Evolutionary conservation across 2,329 filamentous ascomycete genomes (phyloP).

Genomic region (Stachybotrys elegans): DNA sequence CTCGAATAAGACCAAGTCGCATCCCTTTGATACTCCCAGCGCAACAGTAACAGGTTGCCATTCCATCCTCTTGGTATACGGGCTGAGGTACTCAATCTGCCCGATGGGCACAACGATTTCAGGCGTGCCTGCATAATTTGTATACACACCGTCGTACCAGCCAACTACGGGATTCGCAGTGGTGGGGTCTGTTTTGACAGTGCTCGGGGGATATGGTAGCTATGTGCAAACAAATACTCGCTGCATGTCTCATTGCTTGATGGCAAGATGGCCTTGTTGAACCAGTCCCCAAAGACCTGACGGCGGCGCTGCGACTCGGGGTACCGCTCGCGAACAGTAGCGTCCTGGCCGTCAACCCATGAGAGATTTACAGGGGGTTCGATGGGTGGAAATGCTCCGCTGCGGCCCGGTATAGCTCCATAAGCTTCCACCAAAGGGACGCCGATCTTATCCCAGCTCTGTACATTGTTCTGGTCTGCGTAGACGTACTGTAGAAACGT

Average conservation of each 20-base stretch:
- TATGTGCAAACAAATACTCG: not conserved
- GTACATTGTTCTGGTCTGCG: not conserved
- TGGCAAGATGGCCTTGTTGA: not conserved
- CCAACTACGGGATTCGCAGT: not conserved
- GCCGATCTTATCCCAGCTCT: not conserved
- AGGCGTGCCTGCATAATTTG: not conserved
- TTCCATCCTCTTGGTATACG: not conserved
- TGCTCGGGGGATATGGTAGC: not conserved
- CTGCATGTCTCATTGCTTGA: not conserved
- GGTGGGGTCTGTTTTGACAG: not conserved
- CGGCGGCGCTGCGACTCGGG: not conserved
- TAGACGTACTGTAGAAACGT: not conserved
- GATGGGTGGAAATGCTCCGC: not conserved
- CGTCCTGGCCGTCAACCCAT: not conserved
- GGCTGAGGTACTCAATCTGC: not conserved
- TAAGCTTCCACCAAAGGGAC: not conserved
- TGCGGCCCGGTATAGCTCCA: not conserved
- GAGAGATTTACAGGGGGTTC: not conserved
- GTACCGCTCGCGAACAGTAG: not conserved
- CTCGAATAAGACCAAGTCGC: not conserved
- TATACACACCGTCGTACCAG: not conserved
- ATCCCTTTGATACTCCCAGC: not conserved
- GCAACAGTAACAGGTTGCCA: not conserved
- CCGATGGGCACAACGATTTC: not conserved
- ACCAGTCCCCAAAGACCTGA: not conserved